Conservation (phyloP, 805 yeast genomes). For the Jamesozyma hellenica region DNA sequence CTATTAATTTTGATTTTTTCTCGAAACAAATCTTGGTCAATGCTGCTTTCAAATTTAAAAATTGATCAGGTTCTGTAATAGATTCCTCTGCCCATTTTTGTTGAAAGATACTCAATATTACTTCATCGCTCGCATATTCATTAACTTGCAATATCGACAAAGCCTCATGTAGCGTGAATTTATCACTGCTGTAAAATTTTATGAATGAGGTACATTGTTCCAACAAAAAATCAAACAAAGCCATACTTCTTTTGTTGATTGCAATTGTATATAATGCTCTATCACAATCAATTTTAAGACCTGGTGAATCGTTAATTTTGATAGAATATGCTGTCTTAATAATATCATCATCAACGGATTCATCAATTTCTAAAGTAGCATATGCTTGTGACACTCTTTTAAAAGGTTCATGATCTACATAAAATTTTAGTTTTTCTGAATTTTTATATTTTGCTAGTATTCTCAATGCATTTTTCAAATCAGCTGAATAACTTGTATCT, state of each 20-base stretch:
- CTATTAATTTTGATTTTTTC: constrained; percentile 46
- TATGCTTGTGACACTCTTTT: constrained; percentile 41
- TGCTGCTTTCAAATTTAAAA: constrained; percentile 47
- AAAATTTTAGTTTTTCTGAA: constrained; percentile 30
- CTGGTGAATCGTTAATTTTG: constrained; percentile 44
- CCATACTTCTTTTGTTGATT: constrained; percentile 42
- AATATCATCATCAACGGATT: constrained; percentile 55
- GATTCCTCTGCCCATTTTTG: constrained; percentile 23
- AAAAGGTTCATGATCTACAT: constrained; percentile 38
- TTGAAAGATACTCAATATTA: constrained; percentile 29
- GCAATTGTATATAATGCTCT: constrained; percentile 59
- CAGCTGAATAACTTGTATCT: constrained; percentile 12
- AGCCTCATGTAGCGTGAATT: constrained; percentile 34
- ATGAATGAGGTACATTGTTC: constrained; percentile 25
- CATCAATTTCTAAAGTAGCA: constrained; percentile 38
- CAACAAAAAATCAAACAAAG: constrained; percentile 46
- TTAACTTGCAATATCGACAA: constrained; percentile 40
- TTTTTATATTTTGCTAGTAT: constrained; percentile 32
- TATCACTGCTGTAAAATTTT: constrained; percentile 19
- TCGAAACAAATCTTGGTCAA: constrained; percentile 45
- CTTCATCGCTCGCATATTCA: constrained; percentile 42
- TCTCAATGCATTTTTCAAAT: constrained; percentile 33
- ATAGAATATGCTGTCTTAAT: constrained; percentile 66
- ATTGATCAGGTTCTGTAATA: constrained; percentile 32
- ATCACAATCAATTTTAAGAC: constrained; percentile 32